A percentile compares a stretch with the other conserved stretches of the same genome.
Evolutionary conservation across 768 basidiomycete genomes (phyloP).

Genomic region (Infundibulicybe gibba): DNA sequence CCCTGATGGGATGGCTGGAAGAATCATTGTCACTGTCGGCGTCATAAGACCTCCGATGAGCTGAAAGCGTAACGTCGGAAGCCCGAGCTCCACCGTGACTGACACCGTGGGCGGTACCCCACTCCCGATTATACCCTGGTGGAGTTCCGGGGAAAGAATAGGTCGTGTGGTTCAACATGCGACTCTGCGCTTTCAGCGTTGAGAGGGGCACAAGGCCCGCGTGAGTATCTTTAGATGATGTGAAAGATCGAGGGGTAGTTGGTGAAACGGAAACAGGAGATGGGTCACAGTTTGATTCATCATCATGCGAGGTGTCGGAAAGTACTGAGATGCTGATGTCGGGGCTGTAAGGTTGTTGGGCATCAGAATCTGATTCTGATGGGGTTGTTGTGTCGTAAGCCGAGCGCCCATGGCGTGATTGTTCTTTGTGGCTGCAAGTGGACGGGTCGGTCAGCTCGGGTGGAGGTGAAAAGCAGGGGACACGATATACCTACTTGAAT

Average conservation of each 20-base stretch:
- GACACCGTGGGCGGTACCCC: constrained; percentile 8
- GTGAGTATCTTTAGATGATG: constrained; percentile 16
- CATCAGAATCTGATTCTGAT: constrained; percentile 9
- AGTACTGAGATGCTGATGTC: constrained; percentile 19
- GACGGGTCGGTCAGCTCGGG: background rate
- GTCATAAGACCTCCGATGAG: constrained; percentile 19
- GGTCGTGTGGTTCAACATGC: constrained; percentile 3
- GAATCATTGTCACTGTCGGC: constrained; percentile 35
- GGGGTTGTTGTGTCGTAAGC: constrained; percentile 12
- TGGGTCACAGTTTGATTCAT: constrained; percentile 42
- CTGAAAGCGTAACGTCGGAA: constrained; percentile 17
- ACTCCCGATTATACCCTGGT: constrained; percentile 6
- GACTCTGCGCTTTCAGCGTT: constrained; percentile 4
- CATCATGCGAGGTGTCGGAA: constrained; percentile 38
- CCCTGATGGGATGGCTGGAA: constrained; percentile 35
- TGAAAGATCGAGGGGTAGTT: constrained; percentile 46
- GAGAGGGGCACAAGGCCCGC: background rate
- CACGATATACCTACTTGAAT: constrained; percentile 11
- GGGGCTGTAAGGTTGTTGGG: constrained; percentile 1
- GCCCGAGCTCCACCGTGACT: constrained; percentile 13
- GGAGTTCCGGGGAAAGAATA: constrained; percentile 2
- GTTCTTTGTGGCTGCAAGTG: constrained; percentile 2
- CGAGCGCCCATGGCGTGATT: constrained; percentile 8
- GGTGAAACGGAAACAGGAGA: constrained; percentile 56
- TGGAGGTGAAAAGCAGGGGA: background rate